phyloP scores from a whole-genome alignment of 179 eudicot genomes.

The Kewa caespitosa region DNA sequence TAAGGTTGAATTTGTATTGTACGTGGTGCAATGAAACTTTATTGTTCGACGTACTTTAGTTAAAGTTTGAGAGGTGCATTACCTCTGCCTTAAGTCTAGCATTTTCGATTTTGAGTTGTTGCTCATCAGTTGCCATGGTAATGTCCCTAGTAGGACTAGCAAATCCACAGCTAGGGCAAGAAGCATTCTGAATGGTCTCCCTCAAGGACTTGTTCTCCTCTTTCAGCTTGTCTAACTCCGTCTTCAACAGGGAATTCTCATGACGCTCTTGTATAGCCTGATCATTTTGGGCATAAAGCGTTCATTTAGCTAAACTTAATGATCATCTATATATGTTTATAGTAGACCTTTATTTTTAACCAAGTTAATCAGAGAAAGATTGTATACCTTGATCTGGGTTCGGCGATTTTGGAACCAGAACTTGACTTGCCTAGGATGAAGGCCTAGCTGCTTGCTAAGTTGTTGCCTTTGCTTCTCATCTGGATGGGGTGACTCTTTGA shows the following conservation, averaged over 20 bases:
- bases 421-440: slow-evolving; percentile 94
- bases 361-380: neutral
- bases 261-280: slow-evolving; percentile 99
- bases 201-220: slow-evolving; percentile 76
- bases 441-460: slow-evolving; percentile 92
- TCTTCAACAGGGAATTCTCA: slow-evolving; percentile 79
- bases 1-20: no score
- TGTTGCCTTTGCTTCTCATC: slow-evolving; percentile 99
- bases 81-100: slow-evolving; percentile 93
- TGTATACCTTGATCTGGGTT: slow-evolving; percentile 85
- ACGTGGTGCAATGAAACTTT: no score
- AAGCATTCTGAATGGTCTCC: slow-evolving; percentile 49
- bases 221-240: slow-evolving; percentile 75
- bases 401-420: slow-evolving; percentile 99
- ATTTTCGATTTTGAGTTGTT: slow-evolving; percentile 78
- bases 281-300: no score
- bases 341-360: no score
- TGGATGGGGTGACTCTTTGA: slow-evolving; percentile 98
- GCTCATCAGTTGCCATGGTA: slow-evolving; percentile 43
- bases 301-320: no score
- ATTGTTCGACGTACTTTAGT: no score
- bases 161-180: slow-evolving; percentile 82
- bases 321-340: no score
- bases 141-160: slow-evolving; percentile 47
- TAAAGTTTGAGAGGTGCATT: neutral